phyloP scores from a whole-genome alignment of 148 eudicot species.

The Rhododendron williamsianum region DNA sequence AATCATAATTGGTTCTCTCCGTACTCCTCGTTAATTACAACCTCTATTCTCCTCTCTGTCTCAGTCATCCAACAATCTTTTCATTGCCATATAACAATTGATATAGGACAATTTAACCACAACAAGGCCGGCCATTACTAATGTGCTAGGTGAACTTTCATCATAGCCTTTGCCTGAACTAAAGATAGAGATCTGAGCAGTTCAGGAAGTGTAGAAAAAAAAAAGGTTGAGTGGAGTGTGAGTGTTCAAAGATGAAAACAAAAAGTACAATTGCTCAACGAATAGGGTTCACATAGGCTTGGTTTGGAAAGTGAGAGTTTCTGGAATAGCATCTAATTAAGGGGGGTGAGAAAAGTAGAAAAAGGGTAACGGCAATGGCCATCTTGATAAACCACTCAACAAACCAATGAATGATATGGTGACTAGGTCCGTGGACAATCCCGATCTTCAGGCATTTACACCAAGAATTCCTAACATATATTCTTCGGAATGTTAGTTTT shows the following conservation, averaged over 20 bases:
- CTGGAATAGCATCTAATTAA: constrained; percentile 1
- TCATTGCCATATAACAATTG: neutral
- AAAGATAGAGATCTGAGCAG: neutral
- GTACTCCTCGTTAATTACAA: neutral
- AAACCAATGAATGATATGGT: neutral
- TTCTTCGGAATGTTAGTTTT: neutral
- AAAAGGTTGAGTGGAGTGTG: neutral
- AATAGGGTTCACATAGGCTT: neutral
- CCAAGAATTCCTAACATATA: neutral
- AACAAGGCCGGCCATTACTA: neutral
- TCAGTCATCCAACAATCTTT: neutral
- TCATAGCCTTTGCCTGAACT: neutral
- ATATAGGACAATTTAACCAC: neutral
- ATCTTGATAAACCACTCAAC: neutral
- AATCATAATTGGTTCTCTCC: neutral
- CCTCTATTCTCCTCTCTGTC: neutral
- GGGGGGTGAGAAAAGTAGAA: neutral
- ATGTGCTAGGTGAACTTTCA: neutral
- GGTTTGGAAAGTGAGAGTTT: neutral
- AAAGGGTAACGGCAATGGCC: neutral
- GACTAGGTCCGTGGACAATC: neutral
- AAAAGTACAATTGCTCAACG: neutral
- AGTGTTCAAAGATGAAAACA: neutral
- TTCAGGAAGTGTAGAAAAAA: neutral
- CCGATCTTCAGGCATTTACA: neutral